These are phyloP conservation scores for Amaranthus hypochondriacus DNA, from an alignment of 148 eudicot species.

Conservation along the genomic window DNA sequence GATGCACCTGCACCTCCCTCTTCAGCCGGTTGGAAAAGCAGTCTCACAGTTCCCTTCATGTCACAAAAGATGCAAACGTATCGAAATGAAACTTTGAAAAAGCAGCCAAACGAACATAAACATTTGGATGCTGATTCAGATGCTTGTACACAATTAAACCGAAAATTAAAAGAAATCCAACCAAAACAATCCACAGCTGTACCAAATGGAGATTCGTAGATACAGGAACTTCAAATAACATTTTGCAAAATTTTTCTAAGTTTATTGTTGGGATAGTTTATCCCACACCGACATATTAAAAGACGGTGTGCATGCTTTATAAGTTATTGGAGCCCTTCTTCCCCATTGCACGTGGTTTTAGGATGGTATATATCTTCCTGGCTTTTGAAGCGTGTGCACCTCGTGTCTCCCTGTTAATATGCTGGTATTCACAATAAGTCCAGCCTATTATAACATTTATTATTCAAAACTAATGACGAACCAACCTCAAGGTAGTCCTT, in stretches of 20 bases:
- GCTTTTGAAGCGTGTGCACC: too few species aligned
- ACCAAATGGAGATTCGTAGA: background rate
- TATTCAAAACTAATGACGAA: background rate
- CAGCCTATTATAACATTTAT: too few species aligned
- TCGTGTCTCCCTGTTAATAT: too few species aligned
- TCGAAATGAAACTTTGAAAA: constrained; percentile 1
- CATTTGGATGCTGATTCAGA: background rate
- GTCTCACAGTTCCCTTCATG: constrained; percentile 71
- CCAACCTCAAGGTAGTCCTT: constrained; percentile 65
- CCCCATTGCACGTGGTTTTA: too few species aligned
- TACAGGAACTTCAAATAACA: background rate
- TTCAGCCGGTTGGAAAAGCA: constrained; percentile 91
- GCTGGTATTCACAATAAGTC: too few species aligned
- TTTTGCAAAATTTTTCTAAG: background rate
- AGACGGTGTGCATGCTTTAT: too few species aligned
- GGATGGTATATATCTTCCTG: too few species aligned
- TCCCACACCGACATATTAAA: too few species aligned
- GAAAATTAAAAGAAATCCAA: background rate
- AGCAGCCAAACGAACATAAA: constrained; percentile 2
- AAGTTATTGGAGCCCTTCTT: too few species aligned
- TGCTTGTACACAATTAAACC: background rate
- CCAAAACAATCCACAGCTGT: too few species aligned
- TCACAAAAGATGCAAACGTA: constrained; percentile 3
- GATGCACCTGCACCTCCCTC: constrained; percentile 93
- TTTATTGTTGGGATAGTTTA: too few species aligned